Evolutionary conservation across 805 yeast genomes (phyloP).

Genomic region (Ogataea corticis): DNA sequence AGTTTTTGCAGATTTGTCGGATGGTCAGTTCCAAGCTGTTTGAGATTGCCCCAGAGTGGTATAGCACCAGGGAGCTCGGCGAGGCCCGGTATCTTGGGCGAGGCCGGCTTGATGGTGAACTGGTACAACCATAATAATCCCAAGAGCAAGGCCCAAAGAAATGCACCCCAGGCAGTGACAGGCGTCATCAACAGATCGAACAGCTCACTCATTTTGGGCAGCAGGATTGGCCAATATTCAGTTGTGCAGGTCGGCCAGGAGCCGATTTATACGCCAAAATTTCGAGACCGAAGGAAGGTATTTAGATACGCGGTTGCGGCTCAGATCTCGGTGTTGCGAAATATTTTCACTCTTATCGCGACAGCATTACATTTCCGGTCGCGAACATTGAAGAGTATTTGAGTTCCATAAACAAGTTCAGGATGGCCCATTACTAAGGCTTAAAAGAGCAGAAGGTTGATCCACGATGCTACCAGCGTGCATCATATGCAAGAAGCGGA

Average conservation of each 20-base stretch:
- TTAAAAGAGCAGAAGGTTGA: too few species aligned
- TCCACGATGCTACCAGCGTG: slow-evolving; percentile 20
- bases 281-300: background rate
- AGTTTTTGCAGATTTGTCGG: slow-evolving; percentile 33
- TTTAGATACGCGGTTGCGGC: background rate
- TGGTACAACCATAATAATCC: slow-evolving; percentile 15
- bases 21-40: slow-evolving; percentile 33
- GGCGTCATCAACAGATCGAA: background rate
- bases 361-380: background rate
- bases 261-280: too few species aligned
- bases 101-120: slow-evolving; percentile 16
- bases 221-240: too few species aligned
- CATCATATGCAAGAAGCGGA: slow-evolving; percentile 18
- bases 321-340: background rate
- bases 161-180: too few species aligned
- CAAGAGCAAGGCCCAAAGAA: too few species aligned
- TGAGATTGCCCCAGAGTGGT: slow-evolving; percentile 34
- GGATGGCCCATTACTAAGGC: too few species aligned
- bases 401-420: too few species aligned
- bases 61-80: slow-evolving; percentile 35
- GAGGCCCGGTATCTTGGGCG: slow-evolving; percentile 31
- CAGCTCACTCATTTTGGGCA: background rate
- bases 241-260: too few species aligned
- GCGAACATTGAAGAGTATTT: background rate
- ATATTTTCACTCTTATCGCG: background rate